phyloP scores from a whole-genome alignment of 352 stramenopile species.

The Globisporangium perplexum region DNA sequence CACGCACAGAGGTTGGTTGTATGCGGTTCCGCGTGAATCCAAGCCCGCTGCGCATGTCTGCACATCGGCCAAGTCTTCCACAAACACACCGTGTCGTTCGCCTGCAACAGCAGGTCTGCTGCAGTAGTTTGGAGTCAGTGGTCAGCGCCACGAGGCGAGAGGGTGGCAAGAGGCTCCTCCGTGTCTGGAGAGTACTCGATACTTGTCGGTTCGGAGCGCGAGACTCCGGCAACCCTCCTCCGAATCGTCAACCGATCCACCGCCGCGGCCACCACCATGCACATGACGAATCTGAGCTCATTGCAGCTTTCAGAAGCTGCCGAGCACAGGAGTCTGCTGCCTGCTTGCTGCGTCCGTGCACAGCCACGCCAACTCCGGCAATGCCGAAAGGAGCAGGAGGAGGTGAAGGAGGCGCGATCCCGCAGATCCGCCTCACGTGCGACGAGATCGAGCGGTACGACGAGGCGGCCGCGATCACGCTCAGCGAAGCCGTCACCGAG shows the following conservation, averaged over 20 bases:
- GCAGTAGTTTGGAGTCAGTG: not conserved
- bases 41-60: not conserved
- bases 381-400: not conserved
- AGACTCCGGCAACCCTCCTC: not conserved
- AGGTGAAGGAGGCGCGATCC: not conserved
- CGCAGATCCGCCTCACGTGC: conserved; percentile 10
- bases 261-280: too few relatives aligned
- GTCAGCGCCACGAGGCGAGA: too few relatives aligned
- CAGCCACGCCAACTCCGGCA: not conserved
- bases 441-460: conserved; percentile 10
- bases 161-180: too few relatives aligned
- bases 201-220: not conserved
- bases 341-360: not conserved
- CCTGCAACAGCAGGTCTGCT: not conserved
- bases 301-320: not conserved
- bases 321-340: not conserved
- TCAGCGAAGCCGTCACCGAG: conserved; percentile 6
- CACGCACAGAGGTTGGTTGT: not conserved
- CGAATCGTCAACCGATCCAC: not conserved
- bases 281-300: not conserved
- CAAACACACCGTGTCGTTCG: not conserved
- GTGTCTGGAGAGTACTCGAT: not conserved
- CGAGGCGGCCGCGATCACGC: conserved; percentile 1
- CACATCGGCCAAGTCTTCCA: not conserved
- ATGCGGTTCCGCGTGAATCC: not conserved